Conservation (phyloP, 768 basidiomycete genomes). For the Fistulinella prunicolor region DNA sequence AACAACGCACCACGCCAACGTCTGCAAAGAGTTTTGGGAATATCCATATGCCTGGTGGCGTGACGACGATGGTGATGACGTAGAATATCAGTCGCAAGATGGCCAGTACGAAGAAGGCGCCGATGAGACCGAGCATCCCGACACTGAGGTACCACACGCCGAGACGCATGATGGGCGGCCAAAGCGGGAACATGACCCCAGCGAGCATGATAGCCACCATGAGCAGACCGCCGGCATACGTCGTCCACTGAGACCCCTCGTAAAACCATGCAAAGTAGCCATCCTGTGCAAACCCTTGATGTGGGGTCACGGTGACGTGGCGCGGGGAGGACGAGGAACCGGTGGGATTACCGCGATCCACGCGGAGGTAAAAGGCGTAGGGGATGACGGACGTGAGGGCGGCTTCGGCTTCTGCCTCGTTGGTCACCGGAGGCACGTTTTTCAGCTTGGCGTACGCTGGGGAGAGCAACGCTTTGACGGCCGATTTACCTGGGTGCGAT, state of each 20-base stretch:
- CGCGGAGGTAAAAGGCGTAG: conserved; percentile 89
- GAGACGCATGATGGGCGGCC: conserved; percentile 89
- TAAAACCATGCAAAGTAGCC: conserved; percentile 98
- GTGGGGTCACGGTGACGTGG: conserved; percentile 66
- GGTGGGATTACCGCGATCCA: conserved; percentile 63
- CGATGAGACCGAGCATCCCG: conserved; percentile 82
- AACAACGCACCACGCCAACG: conserved; percentile 87
- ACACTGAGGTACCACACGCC: conserved; percentile 97
- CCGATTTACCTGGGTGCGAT: conserved; percentile 71
- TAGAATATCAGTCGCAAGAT: conserved; percentile 92
- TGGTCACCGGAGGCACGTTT: conserved; percentile 67
- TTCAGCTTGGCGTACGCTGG: conserved; percentile 91
- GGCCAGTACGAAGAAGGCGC: conserved; percentile 86
- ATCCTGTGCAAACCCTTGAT: conserved; percentile 73
- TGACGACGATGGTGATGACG: conserved; percentile 82
- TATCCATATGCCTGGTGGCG: conserved; percentile 95
- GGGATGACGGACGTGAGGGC: conserved; percentile 71
- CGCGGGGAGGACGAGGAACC: conserved; percentile 66
- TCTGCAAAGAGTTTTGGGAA: conserved; percentile 98
- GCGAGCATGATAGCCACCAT: conserved; percentile 95
- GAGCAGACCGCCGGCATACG: conserved; percentile 82
- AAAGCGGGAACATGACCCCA: conserved; percentile 98
- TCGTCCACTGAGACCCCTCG: conserved; percentile 91
- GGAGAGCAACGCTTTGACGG: conserved; percentile 86
- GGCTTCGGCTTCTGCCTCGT: conserved; percentile 70